These are phyloP conservation scores for Sanghuangporus weigelae DNA, from an alignment of 1,284 basidiomycete species.

Conservation along the genomic window DNA sequence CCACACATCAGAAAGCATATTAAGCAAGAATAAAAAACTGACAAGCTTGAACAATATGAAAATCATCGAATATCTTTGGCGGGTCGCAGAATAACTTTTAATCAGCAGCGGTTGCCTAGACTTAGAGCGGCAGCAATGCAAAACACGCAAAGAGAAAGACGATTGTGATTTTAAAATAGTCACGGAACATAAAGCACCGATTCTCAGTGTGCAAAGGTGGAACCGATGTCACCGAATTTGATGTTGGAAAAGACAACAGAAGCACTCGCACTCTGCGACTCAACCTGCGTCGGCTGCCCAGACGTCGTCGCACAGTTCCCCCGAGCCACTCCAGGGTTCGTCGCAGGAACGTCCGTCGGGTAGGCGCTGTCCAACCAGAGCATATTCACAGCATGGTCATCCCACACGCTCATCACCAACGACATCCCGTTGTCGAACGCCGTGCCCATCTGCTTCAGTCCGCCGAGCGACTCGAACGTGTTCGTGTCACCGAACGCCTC, in stretches of 20 bases:
- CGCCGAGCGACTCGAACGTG: conserved; percentile 31
- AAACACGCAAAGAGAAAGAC: no score
- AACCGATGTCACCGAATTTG: conserved; percentile 25
- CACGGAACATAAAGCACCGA: background rate
- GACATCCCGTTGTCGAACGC: conserved; percentile 25
- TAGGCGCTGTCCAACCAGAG: conserved; percentile 37
- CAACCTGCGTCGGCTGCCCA: conserved; percentile 30
- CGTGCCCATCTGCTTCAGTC: conserved; percentile 23
- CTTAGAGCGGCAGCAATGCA: no score
- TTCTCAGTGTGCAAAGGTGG: conserved; percentile 18
- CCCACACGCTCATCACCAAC: conserved; percentile 27
- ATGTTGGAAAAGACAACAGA: conserved; percentile 27
- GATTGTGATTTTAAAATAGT: no score
- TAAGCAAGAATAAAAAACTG: no score
- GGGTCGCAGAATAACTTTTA: no score
- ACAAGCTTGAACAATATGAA: no score
- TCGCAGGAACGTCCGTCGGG: conserved; percentile 27
- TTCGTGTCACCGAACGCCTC: conserved; percentile 33
- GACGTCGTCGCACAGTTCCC: conserved; percentile 33
- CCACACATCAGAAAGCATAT: no score
- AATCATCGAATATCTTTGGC: no score
- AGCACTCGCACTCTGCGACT: conserved; percentile 18
- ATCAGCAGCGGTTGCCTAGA: no score
- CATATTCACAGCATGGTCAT: conserved; percentile 35
- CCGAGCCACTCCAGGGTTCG: conserved; percentile 32